Base-by-base conservation (phyloP, 768 basidiomycete genomes). In the Suillus variegatus region DNA sequence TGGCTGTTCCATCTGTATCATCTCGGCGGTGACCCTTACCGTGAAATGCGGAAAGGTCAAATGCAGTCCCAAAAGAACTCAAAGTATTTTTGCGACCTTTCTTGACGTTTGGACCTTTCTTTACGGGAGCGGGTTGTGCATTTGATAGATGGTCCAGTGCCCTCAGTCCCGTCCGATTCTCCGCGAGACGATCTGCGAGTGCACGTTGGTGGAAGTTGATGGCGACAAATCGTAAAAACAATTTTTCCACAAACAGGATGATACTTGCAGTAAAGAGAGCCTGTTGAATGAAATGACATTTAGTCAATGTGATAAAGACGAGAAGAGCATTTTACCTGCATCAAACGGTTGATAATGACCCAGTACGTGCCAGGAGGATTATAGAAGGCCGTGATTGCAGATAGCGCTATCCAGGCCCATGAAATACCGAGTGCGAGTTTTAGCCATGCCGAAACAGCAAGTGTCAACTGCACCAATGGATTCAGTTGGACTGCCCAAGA, bases 161-260 rank as follows among this genome's bases (percentile, higher is more conserved):
- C 69, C 83, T 86, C 38, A 93, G 79, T 10, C 88, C 92, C 44
- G 89, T 77, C 40, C 83, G 83, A 69, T 93, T 93, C 74, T 91
- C 90, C 9, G 81, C 79, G 18, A 93, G 77, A 44, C 91, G 87
- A 63, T 93, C 91, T 12, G 89, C 86, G 25, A 93, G 84, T 2
- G 91, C 90, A 63, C 85, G 89, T 67, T 86, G 83, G 73, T 93
- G 91, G 73, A 93, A 94, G 68, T 86, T 90, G 77, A 92, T 92
- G 36, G 92, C 91, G 54, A 93, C 86, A 66, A 88, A 87, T 70
- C 88, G 90, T 40, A 94, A 75, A 74, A 90, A 87, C 44, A 90
- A 74, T 73, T 86, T 87, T 72, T 87, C 85, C 36, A 74, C 80
- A 14, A 86, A 78, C 1, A 86, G 71, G 55, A 86, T 77, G 40